Conservation (phyloP, 1,284 basidiomycete genomes). For the Mycena sp. region DNA sequence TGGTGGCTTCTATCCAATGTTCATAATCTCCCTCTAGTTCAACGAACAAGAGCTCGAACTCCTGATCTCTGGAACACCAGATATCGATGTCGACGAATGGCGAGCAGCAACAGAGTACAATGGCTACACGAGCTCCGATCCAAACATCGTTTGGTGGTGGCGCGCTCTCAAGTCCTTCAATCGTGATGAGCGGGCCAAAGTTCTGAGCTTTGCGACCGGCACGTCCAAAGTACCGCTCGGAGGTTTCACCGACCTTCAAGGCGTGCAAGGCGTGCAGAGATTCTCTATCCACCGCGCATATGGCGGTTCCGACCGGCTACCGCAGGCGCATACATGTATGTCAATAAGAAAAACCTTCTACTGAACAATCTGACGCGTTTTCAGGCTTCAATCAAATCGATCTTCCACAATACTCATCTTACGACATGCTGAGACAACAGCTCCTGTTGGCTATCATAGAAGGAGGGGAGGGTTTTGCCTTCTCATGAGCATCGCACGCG, state of each 20-base stretch:
- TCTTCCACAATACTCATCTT: constrained; percentile 90
- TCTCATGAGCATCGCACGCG: constrained; percentile 55
- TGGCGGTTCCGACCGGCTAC: constrained; percentile 85
- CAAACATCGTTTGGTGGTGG: constrained; percentile 99
- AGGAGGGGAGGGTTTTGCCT: constrained; percentile 92
- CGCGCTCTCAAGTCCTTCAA: constrained; percentile 97
- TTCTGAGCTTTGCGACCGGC: constrained; percentile 96
- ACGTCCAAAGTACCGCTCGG: constrained; percentile 95
- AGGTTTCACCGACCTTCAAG: constrained; percentile 93
- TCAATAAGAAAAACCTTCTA: constrained; percentile 22
- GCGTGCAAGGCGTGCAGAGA: constrained; percentile 93
- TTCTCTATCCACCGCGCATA: constrained; percentile 97
- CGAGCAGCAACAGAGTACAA: constrained; percentile 94
- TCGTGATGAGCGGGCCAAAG: constrained; percentile 95
- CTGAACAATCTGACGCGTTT: constrained; percentile 19
- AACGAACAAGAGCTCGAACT: constrained; percentile 98
- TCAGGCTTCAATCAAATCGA: constrained; percentile 89
- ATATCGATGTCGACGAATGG: constrained; percentile 99
- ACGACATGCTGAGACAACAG: constrained; percentile 92
- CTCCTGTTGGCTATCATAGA: constrained; percentile 92
- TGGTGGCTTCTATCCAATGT: background rate
- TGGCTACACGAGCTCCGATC: constrained; percentile 87
- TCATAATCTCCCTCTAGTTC: constrained; percentile 64
- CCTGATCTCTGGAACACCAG: constrained; percentile 98
- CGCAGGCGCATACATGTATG: constrained; percentile 91